Base-by-base conservation (phyloP, 257 asterid species). In the Scutellaria baicalensis region DNA sequence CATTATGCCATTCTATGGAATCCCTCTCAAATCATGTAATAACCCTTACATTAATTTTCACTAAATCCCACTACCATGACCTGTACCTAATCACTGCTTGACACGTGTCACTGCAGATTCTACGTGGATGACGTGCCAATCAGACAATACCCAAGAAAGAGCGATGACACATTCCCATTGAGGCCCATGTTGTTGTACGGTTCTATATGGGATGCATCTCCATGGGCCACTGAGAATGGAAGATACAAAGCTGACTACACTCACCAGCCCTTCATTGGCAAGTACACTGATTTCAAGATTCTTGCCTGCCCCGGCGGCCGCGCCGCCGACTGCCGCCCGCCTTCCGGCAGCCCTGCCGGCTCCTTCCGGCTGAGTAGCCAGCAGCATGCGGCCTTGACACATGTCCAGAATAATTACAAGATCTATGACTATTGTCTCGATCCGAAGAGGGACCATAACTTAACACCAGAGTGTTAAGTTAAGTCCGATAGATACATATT, bases 171-270 rank as follows among this genome's bases (percentile, higher is more conserved):
- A 9, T 93, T 90, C 66, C 98, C 98, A 0, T 5, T 35, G 5
- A 75, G 97, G 76, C 92, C 95, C n/a, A 77, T 93, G 96, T 85
- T 83, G 76, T 66, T 83, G 49, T 89, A 93, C 43, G 98, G 96
- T 0, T 90, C 98, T 0, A 84, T 93, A 6, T 93, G 98, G 98
- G 98, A 93, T 49, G 98, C 98, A 21, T 93, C 98, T 1, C 76
- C 96, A 0, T 93, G 98, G 98, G 98, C 98, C 69, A 93, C 98
- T 0, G 98, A 90, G 48, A 66, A 84, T 10, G 98, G 98, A 9
- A 80, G 69, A 70, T 88, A 86, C 87, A 88, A 77, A 68, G 96
- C 88, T 0, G 89, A 92, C 35, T 92, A 92, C 44, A 31, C 2
- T 1, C 70, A 84, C 77, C 91, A 90, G 49, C 98, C 98, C 1